Evolutionary conservation across 306 rosid species (phyloP).

Genomic region (Gynostemma pentaphyllum): DNA sequence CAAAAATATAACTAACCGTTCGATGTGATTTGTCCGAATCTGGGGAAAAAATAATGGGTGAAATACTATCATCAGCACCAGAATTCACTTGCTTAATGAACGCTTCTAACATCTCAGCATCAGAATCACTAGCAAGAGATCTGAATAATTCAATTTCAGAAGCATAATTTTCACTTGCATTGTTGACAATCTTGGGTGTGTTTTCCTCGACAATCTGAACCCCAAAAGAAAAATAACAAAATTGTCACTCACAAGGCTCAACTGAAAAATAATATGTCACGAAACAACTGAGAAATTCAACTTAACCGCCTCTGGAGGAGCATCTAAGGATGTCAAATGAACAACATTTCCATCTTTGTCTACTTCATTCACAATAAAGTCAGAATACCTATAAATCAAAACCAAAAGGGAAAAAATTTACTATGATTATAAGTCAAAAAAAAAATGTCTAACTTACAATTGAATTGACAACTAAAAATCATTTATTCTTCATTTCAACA

Average conservation of each 20-base stretch:
- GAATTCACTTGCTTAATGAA: conserved; percentile 45
- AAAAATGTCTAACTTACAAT: not conserved
- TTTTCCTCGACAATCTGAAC: conserved; percentile 40
- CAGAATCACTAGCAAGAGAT: conserved; percentile 56
- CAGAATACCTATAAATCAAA: conserved; percentile 68
- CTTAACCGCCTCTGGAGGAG: conserved; percentile 34
- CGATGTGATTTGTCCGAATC: conserved; percentile 69
- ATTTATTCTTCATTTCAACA: not conserved
- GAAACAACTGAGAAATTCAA: not conserved
- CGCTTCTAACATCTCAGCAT: conserved; percentile 45
- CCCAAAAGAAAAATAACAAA: not conserved
- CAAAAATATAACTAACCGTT: conserved; percentile 43
- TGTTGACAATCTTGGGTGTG: conserved; percentile 18
- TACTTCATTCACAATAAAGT: conserved; percentile 91
- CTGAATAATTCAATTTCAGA: conserved; percentile 60
- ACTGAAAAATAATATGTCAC: not conserved
- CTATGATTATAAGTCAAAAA: not conserved
- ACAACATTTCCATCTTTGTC: conserved; percentile 58
- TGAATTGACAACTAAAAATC: not conserved
- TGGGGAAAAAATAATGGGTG: conserved; percentile 61
- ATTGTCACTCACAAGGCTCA: not conserved
- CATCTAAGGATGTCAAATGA: conserved; percentile 54
- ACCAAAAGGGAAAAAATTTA: not conserved
- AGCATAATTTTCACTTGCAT: conserved; percentile 34
- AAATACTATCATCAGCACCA: conserved; percentile 32